Conservation (phyloP, 192 early-diverging fungal species). For the Coemansia guatemalensis region DNA sequence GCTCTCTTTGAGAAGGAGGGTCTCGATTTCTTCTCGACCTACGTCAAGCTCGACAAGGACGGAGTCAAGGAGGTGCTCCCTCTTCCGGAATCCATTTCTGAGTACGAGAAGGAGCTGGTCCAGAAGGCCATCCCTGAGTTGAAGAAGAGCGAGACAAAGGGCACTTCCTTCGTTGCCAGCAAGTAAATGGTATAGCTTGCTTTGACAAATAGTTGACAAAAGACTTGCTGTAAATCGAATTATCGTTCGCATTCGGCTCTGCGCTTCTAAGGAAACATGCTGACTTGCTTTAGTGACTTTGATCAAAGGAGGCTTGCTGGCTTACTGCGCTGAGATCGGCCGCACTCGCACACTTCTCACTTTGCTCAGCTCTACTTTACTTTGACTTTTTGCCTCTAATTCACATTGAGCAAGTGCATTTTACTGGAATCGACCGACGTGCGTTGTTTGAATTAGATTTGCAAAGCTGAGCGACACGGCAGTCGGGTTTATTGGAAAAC, state of each 20-base stretch:
- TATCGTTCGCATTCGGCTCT: too few relatives aligned
- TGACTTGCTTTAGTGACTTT: too few relatives aligned
- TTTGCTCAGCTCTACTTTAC: too few relatives aligned
- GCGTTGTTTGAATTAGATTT: background rate
- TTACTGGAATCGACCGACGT: background rate
- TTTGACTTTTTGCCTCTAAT: background rate
- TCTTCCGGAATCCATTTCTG: constrained; percentile 67
- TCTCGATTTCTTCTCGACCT: constrained; percentile 75
- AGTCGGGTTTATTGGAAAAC: background rate
- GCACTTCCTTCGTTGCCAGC: constrained; percentile 54
- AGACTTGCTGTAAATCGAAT: background rate
- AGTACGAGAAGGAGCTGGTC: constrained; percentile 86
- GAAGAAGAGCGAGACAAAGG: constrained; percentile 91
- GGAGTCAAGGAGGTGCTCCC: constrained; percentile 88
- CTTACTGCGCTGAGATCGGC: too few relatives aligned
- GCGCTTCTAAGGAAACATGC: too few relatives aligned
- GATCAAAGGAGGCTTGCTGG: too few relatives aligned
- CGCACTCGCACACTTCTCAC: too few relatives aligned
- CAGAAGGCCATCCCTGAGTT: constrained; percentile 85
- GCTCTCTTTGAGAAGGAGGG: constrained; percentile 61
- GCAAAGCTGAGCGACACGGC: background rate
- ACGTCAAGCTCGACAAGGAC: constrained; percentile 75
- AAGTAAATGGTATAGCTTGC: constrained; percentile 12
- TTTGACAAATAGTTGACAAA: background rate
- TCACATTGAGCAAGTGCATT: background rate